Evolutionary conservation across 1,284 basidiomycete species (phyloP).

Genomic region (Cystobasidium pallidum): DNA sequence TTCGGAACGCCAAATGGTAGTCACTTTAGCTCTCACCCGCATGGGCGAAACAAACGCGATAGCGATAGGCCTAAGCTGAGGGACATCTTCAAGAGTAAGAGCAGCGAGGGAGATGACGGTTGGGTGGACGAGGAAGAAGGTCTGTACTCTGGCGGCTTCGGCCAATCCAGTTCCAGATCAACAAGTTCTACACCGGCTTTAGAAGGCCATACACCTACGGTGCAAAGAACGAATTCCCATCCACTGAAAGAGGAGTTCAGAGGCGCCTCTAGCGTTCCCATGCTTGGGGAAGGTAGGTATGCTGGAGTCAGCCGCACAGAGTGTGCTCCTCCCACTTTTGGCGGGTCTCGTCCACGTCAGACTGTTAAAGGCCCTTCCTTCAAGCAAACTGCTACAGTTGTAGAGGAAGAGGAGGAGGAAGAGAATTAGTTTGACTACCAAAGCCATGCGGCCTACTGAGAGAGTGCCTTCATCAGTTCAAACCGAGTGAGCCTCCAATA

Average conservation of each 20-base stretch:
- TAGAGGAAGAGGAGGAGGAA: slow-evolving; percentile 49
- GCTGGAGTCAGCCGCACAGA: slow-evolving; percentile 38
- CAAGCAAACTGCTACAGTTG: slow-evolving; percentile 27
- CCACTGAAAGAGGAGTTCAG: not conserved
- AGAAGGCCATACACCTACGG: slow-evolving; percentile 6
- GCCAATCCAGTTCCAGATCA: slow-evolving; percentile 52
- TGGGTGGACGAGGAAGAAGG: slow-evolving; percentile 60
- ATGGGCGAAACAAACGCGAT: slow-evolving; percentile 30
- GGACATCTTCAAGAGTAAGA: slow-evolving; percentile 59
- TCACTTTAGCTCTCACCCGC: not conserved
- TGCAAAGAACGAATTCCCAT: not conserved
- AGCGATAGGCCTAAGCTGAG: slow-evolving; percentile 54
- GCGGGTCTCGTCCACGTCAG: slow-evolving; percentile 1
- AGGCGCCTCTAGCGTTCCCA: not conserved
- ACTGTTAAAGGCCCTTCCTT: slow-evolving; percentile 28
- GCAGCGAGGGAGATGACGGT: slow-evolving; percentile 47
- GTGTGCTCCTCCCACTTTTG: slow-evolving; percentile 24
- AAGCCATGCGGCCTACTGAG: not conserved
- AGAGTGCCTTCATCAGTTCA: not conserved
- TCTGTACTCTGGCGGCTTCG: slow-evolving; percentile 57
- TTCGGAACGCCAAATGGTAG: slow-evolving; percentile 47
- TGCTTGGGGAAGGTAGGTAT: slow-evolving; percentile 44
- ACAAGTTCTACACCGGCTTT: not conserved
- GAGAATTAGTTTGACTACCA: slow-evolving; percentile 14
- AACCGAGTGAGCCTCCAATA: not conserved